phyloP scores from a whole-genome alignment of 495 filamentous ascomycete species.

The Glonium stellatum region DNA sequence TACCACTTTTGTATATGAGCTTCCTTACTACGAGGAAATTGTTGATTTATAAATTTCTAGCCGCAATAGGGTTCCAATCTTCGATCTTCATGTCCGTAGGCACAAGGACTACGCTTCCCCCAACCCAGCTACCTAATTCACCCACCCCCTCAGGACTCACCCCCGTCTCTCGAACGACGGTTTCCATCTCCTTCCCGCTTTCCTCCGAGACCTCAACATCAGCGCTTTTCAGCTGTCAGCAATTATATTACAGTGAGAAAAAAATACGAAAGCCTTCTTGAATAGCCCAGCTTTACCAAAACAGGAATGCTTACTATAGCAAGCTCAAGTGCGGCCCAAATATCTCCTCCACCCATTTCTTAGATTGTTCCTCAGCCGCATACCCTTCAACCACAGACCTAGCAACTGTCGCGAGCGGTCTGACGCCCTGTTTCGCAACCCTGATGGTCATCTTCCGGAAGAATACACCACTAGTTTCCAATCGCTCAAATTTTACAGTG shows the following conservation, averaged over 20 bases:
- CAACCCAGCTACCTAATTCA: constrained; percentile 26
- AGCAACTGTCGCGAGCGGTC: constrained; percentile 14
- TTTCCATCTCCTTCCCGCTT: constrained; percentile 20
- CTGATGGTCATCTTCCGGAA: constrained; percentile 28
- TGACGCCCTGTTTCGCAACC: constrained; percentile 25
- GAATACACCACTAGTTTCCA: constrained; percentile 25
- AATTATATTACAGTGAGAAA: background rate
- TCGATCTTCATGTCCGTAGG: constrained; percentile 29
- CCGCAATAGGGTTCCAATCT: constrained; percentile 32
- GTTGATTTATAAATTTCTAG: constrained; percentile 14
- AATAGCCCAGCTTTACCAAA: too few species aligned
- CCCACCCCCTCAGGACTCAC: constrained; percentile 15
- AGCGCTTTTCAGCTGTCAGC: constrained; percentile 6
- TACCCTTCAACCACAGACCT: constrained; percentile 9
- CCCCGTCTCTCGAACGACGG: constrained; percentile 15
- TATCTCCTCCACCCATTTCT: constrained; percentile 29
- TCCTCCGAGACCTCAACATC: constrained; percentile 10
- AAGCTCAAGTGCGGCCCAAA: constrained; percentile 34
- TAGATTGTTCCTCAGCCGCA: constrained; percentile 7
- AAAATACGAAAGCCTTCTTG: background rate
- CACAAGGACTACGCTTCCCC: constrained; percentile 31
- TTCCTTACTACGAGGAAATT: background rate
- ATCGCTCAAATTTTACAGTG: constrained; percentile 17
- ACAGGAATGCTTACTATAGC: constrained; percentile 31
- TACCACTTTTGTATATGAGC: background rate